Evolutionary conservation across 2,329 filamentous ascomycete genomes (phyloP).

Genomic region (Colletotrichum gigasporum): DNA sequence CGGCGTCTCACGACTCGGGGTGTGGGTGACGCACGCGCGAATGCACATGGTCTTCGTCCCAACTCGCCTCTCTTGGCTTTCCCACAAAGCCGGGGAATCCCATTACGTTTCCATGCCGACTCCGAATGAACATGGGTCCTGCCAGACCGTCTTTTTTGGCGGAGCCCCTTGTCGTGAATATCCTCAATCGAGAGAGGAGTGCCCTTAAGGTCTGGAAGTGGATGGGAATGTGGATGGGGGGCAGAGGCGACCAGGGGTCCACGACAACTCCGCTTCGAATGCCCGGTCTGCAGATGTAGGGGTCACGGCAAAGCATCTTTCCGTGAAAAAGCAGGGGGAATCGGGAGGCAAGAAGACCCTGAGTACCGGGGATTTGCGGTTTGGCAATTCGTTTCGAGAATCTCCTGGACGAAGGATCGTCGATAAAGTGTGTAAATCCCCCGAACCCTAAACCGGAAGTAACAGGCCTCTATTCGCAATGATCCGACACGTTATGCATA

Average conservation of each 20-base stretch:
- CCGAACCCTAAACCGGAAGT: conserved; percentile 27
- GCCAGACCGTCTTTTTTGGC: conserved; percentile 26
- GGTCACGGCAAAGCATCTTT: conserved; percentile 8
- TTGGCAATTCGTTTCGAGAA: conserved; percentile 29
- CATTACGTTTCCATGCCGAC: conserved; percentile 1
- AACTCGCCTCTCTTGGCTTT: conserved; percentile 10
- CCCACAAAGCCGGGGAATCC: conserved; percentile 14
- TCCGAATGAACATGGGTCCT: conserved; percentile 3
- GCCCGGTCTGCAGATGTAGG: conserved; percentile 8
- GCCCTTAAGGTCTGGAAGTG: neutral
- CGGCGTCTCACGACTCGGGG: conserved; percentile 14
- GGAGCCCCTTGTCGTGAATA: conserved; percentile 12
- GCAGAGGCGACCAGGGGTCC: neutral
- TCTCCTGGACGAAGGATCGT: conserved; percentile 21
- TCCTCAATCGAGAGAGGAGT: neutral
- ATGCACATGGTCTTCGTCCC: conserved; percentile 29
- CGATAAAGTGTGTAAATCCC: conserved; percentile 30
- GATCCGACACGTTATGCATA: conserved; percentile 1
- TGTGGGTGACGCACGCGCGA: conserved; percentile 20
- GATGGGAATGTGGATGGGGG: neutral
- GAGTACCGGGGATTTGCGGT: conserved; percentile 18
- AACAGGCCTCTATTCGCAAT: conserved; percentile 7
- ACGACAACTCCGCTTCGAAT: conserved; percentile 5
- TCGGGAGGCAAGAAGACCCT: conserved; percentile 8
- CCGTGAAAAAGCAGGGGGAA: conserved; percentile 1